These are phyloP conservation scores for Colletotrichum chrysophilum DNA, from an alignment of 2,329 filamentous ascomycete genomes.

Conservation along the genomic window DNA sequence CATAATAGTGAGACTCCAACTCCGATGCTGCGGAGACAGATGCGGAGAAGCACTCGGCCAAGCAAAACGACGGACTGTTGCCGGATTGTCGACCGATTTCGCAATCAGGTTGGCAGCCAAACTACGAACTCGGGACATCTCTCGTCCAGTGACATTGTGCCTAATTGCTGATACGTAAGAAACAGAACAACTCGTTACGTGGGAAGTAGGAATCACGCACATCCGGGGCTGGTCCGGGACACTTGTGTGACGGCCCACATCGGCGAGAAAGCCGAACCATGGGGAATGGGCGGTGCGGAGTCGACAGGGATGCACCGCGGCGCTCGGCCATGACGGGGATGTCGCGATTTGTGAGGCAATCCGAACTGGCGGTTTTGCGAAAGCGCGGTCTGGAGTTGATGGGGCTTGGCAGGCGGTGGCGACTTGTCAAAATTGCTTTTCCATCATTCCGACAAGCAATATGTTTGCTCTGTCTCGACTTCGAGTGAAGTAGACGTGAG, in stretches of 20 bases:
- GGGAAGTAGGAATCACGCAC: not conserved
- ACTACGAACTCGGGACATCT: no score
- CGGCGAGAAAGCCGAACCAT: slow-evolving; percentile 7
- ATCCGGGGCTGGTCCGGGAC: not conserved
- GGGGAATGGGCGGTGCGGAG: not conserved
- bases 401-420: not conserved
- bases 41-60: not conserved
- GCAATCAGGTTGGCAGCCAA: not conserved
- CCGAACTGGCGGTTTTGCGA: not conserved
- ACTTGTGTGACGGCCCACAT: not conserved
- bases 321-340: not conserved
- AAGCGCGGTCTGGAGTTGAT: not conserved
- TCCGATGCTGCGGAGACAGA: not conserved
- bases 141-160: not conserved
- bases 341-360: not conserved
- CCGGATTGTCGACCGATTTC: not conserved
- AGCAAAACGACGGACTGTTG: not conserved
- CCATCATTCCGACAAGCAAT: not conserved
- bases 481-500: not conserved
- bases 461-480: not conserved
- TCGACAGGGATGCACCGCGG: not conserved
- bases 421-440: not conserved
- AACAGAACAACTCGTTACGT: not conserved
- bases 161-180: not conserved
- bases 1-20: not conserved